phyloP scores from a whole-genome alignment of 352 stramenopile species.

The Globisporangium solare region DNA sequence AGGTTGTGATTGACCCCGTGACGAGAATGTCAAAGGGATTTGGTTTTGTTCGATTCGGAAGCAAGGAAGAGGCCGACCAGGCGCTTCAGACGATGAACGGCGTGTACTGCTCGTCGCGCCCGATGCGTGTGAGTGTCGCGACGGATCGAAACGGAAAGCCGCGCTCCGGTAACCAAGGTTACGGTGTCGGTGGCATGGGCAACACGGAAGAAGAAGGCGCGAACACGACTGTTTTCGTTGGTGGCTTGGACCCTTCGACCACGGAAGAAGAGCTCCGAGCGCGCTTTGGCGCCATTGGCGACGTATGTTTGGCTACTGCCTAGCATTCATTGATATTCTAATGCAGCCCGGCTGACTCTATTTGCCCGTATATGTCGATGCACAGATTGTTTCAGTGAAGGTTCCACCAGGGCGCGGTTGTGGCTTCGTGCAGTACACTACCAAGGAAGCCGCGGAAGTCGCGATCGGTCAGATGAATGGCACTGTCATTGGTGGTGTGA shows the following conservation, averaged over 20 bases:
- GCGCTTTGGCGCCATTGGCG: slow-evolving; percentile 74
- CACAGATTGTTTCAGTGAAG: slow-evolving; percentile 73
- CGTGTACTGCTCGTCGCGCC: slow-evolving; percentile 80
- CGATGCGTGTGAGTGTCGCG: slow-evolving; percentile 88
- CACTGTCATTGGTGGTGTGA: slow-evolving; percentile 64
- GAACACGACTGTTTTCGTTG: slow-evolving; percentile 92
- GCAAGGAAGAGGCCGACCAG: slow-evolving; percentile 84
- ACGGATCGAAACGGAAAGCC: slow-evolving; percentile 71
- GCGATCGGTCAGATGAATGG: slow-evolving; percentile 90
- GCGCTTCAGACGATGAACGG: slow-evolving; percentile 90
- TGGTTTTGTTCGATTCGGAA: slow-evolving; percentile 88
- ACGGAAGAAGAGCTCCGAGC: slow-evolving; percentile 83
- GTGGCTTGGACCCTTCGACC: slow-evolving; percentile 73
- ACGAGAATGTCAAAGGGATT: slow-evolving; percentile 91
- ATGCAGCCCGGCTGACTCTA: not conserved
- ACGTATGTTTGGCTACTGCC: slow-evolving; percentile 33
- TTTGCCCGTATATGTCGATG: not conserved
- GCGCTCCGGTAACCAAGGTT: slow-evolving; percentile 15
- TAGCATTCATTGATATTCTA: not conserved
- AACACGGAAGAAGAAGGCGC: slow-evolving; percentile 49
- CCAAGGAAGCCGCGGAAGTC: slow-evolving; percentile 75
- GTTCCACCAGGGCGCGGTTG: slow-evolving; percentile 86
- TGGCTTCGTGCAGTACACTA: slow-evolving; percentile 88
- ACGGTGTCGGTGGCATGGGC: slow-evolving; percentile 6
- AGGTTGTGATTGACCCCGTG: slow-evolving; percentile 73